Conservation (phyloP, 805 yeast species). For the Myxozyma neotropica region DNA sequence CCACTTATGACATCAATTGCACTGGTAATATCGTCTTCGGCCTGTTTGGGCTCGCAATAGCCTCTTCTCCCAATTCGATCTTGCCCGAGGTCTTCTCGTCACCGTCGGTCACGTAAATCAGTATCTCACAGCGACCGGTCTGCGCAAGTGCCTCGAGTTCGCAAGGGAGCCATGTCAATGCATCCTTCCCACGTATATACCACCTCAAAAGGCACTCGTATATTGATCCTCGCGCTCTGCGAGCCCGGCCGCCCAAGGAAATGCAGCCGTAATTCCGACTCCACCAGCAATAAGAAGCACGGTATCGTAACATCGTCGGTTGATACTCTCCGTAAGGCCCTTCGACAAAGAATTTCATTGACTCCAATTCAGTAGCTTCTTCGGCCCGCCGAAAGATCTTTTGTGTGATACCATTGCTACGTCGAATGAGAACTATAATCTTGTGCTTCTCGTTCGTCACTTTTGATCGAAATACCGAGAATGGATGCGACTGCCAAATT, state of each 20-base stretch:
- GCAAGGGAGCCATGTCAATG: constrained; percentile 5
- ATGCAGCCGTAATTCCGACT: constrained; percentile 61
- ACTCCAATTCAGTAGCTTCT: neutral
- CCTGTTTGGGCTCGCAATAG: neutral
- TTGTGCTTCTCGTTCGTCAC: neutral
- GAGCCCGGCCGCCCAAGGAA: constrained; percentile 48
- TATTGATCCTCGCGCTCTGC: neutral
- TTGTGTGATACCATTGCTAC: constrained; percentile 7
- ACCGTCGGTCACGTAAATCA: neutral
- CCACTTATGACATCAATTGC: neutral
- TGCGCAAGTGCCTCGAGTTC: neutral
- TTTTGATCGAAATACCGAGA: constrained; percentile 6
- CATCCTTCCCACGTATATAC: constrained; percentile 9
- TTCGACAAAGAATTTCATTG: constrained; percentile 53
- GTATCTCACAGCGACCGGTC: neutral
- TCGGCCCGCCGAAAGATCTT: neutral
- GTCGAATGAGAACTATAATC: neutral
- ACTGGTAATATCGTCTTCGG: neutral
- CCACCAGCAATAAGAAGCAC: constrained; percentile 64
- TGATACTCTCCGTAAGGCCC: constrained; percentile 59
- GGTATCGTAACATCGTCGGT: constrained; percentile 51
- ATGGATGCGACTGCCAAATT: constrained; percentile 24
- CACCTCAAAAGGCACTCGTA: constrained; percentile 1
- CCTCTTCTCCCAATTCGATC: neutral
- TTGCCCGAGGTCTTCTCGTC: neutral